Base-by-base conservation (phyloP, 2,329 filamentous ascomycete species). In the Epichloe typhina region DNA sequence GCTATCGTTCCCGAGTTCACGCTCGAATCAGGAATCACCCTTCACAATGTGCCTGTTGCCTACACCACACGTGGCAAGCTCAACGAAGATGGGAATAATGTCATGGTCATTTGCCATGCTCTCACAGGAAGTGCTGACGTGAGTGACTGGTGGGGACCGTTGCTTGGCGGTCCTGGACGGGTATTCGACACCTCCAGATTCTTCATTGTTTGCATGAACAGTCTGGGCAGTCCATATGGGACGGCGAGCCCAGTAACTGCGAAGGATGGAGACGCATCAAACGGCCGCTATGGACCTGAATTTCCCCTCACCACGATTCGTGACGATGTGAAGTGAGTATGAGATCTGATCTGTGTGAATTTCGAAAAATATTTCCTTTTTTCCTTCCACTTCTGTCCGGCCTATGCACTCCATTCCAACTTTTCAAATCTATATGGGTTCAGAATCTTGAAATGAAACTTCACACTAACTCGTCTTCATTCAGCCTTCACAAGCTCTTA, bases 271-370 rank as follows among this genome's bases (percentile, higher is more conserved):
- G 80, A 94, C 59, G 70, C 77, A 15, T 73, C 72, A 48, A 82
- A 86, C 55, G 89, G 80, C 17, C 79, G 79, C 58, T 98, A 98
- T 62, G 93, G 93, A 0, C 93, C 93, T 1, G 93, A 98, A 62
- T 98, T 98, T 59, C 93, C 93, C 45, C 71, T 98, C 56, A 96
- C 93, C 1, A 97, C 93, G 0, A 88, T 98, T 56, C 77, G 91
- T 57, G 93, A 98, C 64, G 93, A 98, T 70, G 91, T 97, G 49
- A 89, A 86, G 86, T 93, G 70, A 71, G 84, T 66, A 9, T 6
- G 4, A 4, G 7, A 23, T 35, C 4, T 4, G 3, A 46, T 46
- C 35, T 12, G 12, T n/a, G 3, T 31, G 26, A 31, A 31, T 31
- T 31, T 31, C 9, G 26, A 31, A 31, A 11, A 1, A 31, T 31